Conservation (phyloP, 225 moss, liverwort and hornwort genomes). For the Ulota crispa region DNA sequence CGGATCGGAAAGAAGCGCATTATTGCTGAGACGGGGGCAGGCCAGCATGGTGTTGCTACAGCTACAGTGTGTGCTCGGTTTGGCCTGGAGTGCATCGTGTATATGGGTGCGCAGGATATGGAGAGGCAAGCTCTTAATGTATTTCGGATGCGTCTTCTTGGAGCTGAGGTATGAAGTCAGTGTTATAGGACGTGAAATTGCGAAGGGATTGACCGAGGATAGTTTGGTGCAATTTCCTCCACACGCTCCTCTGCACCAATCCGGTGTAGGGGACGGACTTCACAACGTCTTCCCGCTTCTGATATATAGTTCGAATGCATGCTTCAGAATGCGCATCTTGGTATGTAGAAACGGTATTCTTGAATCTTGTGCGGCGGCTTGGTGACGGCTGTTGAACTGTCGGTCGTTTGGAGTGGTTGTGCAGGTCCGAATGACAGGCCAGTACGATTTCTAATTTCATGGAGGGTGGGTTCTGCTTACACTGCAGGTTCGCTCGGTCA, state of each 20-base stretch:
- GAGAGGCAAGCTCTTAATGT: conserved; percentile 95
- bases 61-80: conserved; percentile 97
- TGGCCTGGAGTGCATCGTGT: conserved; percentile 86
- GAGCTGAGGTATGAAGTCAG: conserved; percentile 74
- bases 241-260: not conserved
- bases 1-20: conserved; percentile 89
- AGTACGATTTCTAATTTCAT: conserved; percentile 7
- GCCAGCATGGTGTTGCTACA: conserved; percentile 97
- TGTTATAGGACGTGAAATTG: not conserved
- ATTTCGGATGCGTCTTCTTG: conserved; percentile 93
- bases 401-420: not conserved
- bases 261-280: not conserved
- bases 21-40: conserved; percentile 97
- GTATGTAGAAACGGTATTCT: not conserved
- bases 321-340: not conserved
- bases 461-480: conserved; percentile 3
- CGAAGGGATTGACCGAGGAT: not conserved
- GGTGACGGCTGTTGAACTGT: not conserved
- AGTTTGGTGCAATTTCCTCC: not conserved
- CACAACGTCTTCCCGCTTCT: not conserved
- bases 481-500: conserved; percentile 77
- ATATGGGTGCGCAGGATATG: conserved; percentile 98
- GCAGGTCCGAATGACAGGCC: not conserved
- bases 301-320: not conserved
- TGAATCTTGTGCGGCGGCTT: not conserved